These are phyloP conservation scores for Fusarium haematococcum DNA, from an alignment of 2,329 filamentous ascomycete genomes.

Conservation along the genomic window DNA sequence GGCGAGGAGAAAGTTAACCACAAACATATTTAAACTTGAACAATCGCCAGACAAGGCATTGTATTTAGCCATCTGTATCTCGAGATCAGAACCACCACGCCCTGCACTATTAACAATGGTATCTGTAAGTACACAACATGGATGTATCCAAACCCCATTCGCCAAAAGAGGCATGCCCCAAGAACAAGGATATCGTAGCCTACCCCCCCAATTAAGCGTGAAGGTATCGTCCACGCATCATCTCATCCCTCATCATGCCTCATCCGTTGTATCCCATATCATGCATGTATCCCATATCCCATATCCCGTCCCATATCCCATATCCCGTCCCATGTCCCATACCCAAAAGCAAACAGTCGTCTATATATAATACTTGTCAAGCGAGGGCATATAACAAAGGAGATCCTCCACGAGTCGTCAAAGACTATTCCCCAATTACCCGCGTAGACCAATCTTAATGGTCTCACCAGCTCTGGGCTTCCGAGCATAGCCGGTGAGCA, in stretches of 20 bases:
- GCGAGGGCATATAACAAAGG: conserved; percentile 37
- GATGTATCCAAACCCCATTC: conserved; percentile 40
- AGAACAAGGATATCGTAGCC: conserved; percentile 14
- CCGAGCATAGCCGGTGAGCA: conserved; percentile 72
- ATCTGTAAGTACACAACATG: conserved; percentile 38
- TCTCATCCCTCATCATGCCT: conserved; percentile 19
- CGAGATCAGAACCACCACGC: conserved; percentile 22
- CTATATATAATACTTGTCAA: conserved; percentile 25
- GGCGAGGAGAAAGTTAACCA: background rate
- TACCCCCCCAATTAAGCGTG: conserved; percentile 25
- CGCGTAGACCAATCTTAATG: conserved; percentile 52
- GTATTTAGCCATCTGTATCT: conserved; percentile 19
- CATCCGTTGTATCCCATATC: conserved; percentile 20
- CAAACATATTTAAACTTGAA: background rate
- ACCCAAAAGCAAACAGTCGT: conserved; percentile 17
- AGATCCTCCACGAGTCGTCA: conserved; percentile 31
- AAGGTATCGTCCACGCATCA: conserved; percentile 35
- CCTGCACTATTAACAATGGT: conserved; percentile 36
- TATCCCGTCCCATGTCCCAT: background rate
- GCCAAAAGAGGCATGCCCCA: conserved; percentile 29
- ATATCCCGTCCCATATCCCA: background rate
- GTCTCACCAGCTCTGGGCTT: conserved; percentile 63
- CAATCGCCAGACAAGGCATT: conserved; percentile 9
- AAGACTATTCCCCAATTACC: conserved; percentile 28
- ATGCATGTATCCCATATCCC: background rate